phyloP scores from a whole-genome alignment of 2,329 filamentous ascomycete species.

The Alternaria sp. region DNA sequence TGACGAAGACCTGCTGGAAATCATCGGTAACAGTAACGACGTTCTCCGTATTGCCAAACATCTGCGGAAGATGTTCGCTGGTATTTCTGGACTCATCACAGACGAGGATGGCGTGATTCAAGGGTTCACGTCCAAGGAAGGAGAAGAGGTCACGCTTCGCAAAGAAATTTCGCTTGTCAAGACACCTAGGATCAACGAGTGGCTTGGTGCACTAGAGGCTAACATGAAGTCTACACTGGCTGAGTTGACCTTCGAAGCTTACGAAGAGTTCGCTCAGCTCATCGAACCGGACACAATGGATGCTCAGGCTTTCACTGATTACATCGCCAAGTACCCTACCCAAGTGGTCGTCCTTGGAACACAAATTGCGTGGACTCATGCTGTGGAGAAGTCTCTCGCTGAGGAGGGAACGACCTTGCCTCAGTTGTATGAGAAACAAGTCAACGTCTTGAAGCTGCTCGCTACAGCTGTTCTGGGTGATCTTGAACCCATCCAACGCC shows the following conservation, averaged over 20 bases:
- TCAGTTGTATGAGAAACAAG: slow-evolving; percentile 79
- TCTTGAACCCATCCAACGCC: slow-evolving; percentile 83
- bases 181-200: slow-evolving; percentile 97
- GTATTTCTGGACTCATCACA: slow-evolving; percentile 87
- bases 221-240: slow-evolving; percentile 96
- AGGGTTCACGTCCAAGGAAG: slow-evolving; percentile 95
- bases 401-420: slow-evolving; percentile 75
- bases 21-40: slow-evolving; percentile 99
- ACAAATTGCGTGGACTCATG: slow-evolving; percentile 91
- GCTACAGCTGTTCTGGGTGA: slow-evolving; percentile 91
- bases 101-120: slow-evolving; percentile 90
- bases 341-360: slow-evolving; percentile 96
- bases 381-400: slow-evolving; percentile 79
- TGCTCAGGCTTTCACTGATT: slow-evolving; percentile 74
- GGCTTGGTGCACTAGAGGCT: slow-evolving; percentile 89
- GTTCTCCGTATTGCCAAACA: slow-evolving; percentile 96
- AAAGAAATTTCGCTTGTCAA: slow-evolving; percentile 92
- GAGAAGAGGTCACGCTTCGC: slow-evolving; percentile 85
- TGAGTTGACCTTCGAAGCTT: slow-evolving; percentile 86
- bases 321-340: slow-evolving; percentile 84
- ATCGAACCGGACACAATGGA: slow-evolving; percentile 78
- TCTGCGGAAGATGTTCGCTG: slow-evolving; percentile 99
- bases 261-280: slow-evolving; percentile 81
- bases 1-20: slow-evolving; percentile 97
- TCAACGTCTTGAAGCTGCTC: slow-evolving; percentile 84